Base-by-base conservation (phyloP, 2,329 filamentous ascomycete species). In the Stagonosporopsis rhizophila region DNA sequence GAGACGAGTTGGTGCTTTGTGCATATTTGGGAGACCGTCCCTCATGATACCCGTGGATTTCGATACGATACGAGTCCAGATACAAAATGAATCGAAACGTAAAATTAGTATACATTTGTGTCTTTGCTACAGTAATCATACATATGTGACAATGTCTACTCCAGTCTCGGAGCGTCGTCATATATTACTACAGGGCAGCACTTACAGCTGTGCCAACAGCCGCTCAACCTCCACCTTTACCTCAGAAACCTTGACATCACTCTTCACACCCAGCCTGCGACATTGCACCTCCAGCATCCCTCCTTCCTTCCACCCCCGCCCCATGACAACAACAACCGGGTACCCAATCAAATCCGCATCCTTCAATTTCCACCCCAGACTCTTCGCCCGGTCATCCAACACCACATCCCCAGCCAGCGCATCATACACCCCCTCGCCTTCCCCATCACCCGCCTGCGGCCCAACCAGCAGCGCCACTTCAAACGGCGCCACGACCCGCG, bases 331-430 rank as follows among this genome's bases (percentile, higher is more conserved):
- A 8, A 94, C 82, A 12, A 98, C 81, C 0, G 94, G 94, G 73
- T 96, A 96, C 3, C 95, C 95, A 51, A 94, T 86, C 55, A 95
- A 73, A 74, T 98, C 93, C 1, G 94, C 95, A 77, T 99, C 95
- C 34, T 86, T 87, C 70, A 98, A 80, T 75, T 96, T 98, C 91
- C 91, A 96, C 3, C 86, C 85, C 58, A 97, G 81, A 1, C 83
- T 80, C 64, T 86, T 83, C 11, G 80, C 71, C 19, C 78, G 62
- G 67, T 80, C 78, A 59, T 80, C 77, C 38, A 80, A 55, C 25
- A 74, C 64, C 1, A 64, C 48, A 63, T 75, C 73, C 9, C 25
- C 48, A 23, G 6, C 27, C 14, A 96, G 72, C 6, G 63, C 60
- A 69, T 94, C 89, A 61, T 91, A 91, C 4, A 96, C 79, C 5